A percentile compares a stretch with the other conserved stretches of the same genome.
These are phyloP conservation scores for Colletotrichum sp. DNA, from an alignment of 2,329 filamentous ascomycete genomes.

Conservation along the genomic window DNA sequence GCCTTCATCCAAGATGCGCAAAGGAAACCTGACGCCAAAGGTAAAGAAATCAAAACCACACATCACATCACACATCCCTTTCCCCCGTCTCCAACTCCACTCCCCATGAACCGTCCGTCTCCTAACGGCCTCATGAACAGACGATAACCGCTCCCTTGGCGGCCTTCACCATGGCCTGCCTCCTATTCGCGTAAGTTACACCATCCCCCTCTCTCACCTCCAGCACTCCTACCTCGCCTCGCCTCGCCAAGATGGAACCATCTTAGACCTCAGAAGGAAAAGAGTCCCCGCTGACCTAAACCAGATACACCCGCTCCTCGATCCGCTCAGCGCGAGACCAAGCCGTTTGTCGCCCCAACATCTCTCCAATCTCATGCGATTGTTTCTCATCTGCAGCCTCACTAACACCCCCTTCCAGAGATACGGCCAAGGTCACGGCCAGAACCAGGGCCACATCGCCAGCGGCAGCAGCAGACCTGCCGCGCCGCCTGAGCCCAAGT, in stretches of 20 bases:
- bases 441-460: not conserved
- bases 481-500: not conserved
- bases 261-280: not conserved
- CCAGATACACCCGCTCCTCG: constrained; percentile 46
- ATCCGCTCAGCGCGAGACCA: constrained; percentile 42
- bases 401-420: not conserved
- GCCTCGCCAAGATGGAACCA: not conserved
- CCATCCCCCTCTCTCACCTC: too few relatives aligned
- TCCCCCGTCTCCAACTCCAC: not conserved
- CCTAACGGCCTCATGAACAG: constrained; percentile 27
- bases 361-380: not conserved
- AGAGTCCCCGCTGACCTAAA: not conserved
- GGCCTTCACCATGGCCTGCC: constrained; percentile 58
- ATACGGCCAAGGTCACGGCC: not conserved
- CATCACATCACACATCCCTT: not conserved
- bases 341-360: constrained; percentile 25
- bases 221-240: not conserved
- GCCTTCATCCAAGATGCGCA: constrained; percentile 3
- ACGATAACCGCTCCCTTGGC: constrained; percentile 55
- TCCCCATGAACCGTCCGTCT: not conserved
- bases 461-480: not conserved
- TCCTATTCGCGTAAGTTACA: constrained; percentile 51
- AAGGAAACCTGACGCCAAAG: constrained; percentile 22
- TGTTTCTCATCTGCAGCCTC: too few relatives aligned
- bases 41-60: not conserved